Conservation (phyloP, 1,139 yeast genomes). For the Blastobotrys niveus region DNA sequence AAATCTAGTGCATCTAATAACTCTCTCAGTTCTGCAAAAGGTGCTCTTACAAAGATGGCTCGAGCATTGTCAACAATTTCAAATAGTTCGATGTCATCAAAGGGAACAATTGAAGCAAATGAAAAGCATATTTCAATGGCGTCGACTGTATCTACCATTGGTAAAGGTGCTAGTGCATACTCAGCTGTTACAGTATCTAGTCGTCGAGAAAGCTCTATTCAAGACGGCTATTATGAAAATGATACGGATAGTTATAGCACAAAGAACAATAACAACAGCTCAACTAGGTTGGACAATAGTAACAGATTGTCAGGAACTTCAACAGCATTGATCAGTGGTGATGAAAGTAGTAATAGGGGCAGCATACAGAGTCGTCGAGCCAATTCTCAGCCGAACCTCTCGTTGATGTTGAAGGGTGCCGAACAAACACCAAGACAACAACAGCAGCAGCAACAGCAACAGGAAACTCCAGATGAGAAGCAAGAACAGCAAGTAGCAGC, state of each 20-base stretch:
- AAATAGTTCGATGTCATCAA: slow-evolving; percentile 18
- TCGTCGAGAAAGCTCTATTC: neutral
- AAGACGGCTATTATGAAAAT: too few relatives aligned
- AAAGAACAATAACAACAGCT: too few relatives aligned
- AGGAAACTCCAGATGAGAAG: too few relatives aligned
- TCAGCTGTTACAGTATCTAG: slow-evolving; percentile 8
- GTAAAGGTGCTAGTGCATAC: slow-evolving; percentile 10
- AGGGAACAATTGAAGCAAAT: slow-evolving; percentile 22
- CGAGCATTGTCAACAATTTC: slow-evolving; percentile 24
- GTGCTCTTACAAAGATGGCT: slow-evolving; percentile 18
- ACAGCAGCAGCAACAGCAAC: too few relatives aligned
- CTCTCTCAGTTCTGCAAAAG: slow-evolving; percentile 14
- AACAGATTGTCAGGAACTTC: too few relatives aligned
- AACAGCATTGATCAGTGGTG: too few relatives aligned
- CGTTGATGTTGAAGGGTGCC: neutral
- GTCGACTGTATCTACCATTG: slow-evolving; percentile 25
- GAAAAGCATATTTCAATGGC: slow-evolving; percentile 24
- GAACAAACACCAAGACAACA: neutral
- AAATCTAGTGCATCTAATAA: slow-evolving; percentile 13
- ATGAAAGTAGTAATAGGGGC: too few relatives aligned
- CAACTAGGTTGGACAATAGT: too few relatives aligned
- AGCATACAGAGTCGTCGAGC: slow-evolving; percentile 1
- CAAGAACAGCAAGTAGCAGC: too few relatives aligned
- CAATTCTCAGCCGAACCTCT: slow-evolving; percentile 1
- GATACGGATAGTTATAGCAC: too few relatives aligned